Evolutionary conservation across 2,329 filamentous ascomycete genomes (phyloP), one percentile per base, ranked within the genome.

Genomic region (Exophiala viscosa): DNA sequence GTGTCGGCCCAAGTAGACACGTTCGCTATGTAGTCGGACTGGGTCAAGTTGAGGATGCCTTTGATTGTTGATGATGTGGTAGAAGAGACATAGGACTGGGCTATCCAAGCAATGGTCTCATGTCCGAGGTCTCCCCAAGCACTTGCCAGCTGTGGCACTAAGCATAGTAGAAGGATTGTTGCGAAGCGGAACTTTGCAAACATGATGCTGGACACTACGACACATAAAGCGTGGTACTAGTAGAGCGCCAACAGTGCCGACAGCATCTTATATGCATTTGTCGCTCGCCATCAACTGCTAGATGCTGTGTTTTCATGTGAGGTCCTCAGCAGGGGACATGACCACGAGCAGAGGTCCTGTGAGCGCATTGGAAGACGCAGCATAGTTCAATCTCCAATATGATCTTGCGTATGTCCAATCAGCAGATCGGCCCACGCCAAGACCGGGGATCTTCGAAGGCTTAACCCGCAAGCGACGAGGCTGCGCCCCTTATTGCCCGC

Each of bases 121-220:
- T 81, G 78, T 18, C 78, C 78, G 1, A 81, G 64, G 3, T 64
- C 65, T n/a, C 78, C 78, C 79, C 79, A 82, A 6, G 75, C 55
- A 66, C 76, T 75, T 39, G 90, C 87, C 64, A 97, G 72, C 70
- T 96, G 67, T 71, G 97, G 97, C 72, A 97, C 71, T 36, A 92
- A 92, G 69, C 89, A 95, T 2, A 93, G 92, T 0, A 97, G 1
- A 81, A 84, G 54, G 88, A 88, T 77, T 97, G 93, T 39, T 28
- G 17, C 48, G n/a, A 35, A 7, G 10, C 18, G 34, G 14, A 46
- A 18, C 18, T 3, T 34, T 15, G 32, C 17, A 20, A 35, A 15
- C 5, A 33, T 31, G 20, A 4, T 45, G 14, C 8, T 17, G 23
- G 23, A 28, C 5, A 5, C 3, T 28, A 4, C 23, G 8, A 28